Base-by-base conservation (phyloP, 441 rosid species). In the Melastoma candidum region DNA sequence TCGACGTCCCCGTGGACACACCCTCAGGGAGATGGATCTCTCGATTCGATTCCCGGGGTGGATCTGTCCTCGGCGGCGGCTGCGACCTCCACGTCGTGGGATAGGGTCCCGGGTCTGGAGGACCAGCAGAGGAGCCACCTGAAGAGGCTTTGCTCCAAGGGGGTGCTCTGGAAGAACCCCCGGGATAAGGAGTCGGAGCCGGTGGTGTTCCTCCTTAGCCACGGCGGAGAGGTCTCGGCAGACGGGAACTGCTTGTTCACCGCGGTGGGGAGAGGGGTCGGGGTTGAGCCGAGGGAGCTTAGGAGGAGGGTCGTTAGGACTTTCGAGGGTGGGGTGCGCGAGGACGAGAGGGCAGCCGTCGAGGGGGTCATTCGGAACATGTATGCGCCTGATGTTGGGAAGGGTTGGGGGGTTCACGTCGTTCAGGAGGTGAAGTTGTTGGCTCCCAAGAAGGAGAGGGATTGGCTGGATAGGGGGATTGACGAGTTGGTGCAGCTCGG, bases 231-330 rank as follows among this genome's bases (percentile, higher is more conserved):
- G 39, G 97, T 92, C 2, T 86, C 88, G 14, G 54, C 98, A 11
- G 97, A 92, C 54, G 97, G 98, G 17, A 92, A 92, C 85, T 92
- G 98, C 71, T 70, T 92, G 1, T 92, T 92, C 80, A 88, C 95
- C 6, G 94, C 97, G 22, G 81, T 92, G 0, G 82, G 75, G 56
- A 80, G 68, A 49, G 94, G 94, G 0, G 79, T 80, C 79, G 98
- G 71, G 1, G 1, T 74, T 1, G 86, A 92, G 94, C 97, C 94
- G 70, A 85, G 80, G 14, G 95, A 73, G 11, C 62, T 92, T 22
- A 70, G 97, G 72, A 62, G 79, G 76, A 78, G 89, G 47, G 69
- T 93, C 71, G 94, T 88, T 56, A 41, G 61, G 60, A 70, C 92
- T 63, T 92, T 92, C 74, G 11, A 60, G 25, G 36, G 36, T 3